These are phyloP conservation scores for Tubosaeta sp. DNA, from an alignment of 768 basidiomycete genomes.

Conservation along the genomic window DNA sequence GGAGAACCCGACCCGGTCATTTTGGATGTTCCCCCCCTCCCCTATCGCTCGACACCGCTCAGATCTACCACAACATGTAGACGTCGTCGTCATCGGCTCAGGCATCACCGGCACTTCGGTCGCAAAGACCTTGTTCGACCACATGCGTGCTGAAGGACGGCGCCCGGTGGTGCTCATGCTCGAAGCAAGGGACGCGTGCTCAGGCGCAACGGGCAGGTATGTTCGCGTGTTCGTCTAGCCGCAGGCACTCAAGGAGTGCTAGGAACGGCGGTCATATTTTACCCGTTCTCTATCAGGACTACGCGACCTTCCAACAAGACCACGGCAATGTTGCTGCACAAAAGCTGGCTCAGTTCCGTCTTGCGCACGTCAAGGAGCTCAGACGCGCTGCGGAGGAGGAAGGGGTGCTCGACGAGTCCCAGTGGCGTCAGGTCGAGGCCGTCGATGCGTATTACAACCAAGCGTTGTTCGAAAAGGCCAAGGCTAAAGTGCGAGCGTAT, in stretches of 20 bases:
- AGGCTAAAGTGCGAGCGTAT: constrained; percentile 42
- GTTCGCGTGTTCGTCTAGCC: constrained; percentile 7
- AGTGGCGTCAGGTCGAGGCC: constrained; percentile 54
- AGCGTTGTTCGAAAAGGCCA: constrained; percentile 39
- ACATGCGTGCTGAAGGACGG: constrained; percentile 21
- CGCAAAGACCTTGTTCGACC: constrained; percentile 49
- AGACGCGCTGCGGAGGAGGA: constrained; percentile 51
- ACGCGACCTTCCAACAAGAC: constrained; percentile 40
- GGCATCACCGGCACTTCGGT: constrained; percentile 70
- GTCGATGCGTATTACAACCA: constrained; percentile 52
- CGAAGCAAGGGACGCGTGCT: constrained; percentile 76
- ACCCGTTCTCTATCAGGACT: constrained; percentile 58
- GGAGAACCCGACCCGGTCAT: constrained; percentile 49
- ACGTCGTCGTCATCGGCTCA: constrained; percentile 72
- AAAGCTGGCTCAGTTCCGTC: constrained; percentile 56
- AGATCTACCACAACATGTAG: constrained; percentile 40
- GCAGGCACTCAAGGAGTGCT: neutral
- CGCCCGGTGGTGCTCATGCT: constrained; percentile 59
- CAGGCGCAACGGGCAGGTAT: constrained; percentile 71
- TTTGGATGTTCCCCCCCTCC: constrained; percentile 59
- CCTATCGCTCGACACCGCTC: constrained; percentile 39
- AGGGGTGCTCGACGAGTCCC: constrained; percentile 46
- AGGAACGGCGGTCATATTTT: constrained; percentile 70
- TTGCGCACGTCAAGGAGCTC: constrained; percentile 51
- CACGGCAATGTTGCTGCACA: constrained; percentile 46